Base-by-base conservation (phyloP, 331 rosid species). In the Malus hybrid region DNA sequence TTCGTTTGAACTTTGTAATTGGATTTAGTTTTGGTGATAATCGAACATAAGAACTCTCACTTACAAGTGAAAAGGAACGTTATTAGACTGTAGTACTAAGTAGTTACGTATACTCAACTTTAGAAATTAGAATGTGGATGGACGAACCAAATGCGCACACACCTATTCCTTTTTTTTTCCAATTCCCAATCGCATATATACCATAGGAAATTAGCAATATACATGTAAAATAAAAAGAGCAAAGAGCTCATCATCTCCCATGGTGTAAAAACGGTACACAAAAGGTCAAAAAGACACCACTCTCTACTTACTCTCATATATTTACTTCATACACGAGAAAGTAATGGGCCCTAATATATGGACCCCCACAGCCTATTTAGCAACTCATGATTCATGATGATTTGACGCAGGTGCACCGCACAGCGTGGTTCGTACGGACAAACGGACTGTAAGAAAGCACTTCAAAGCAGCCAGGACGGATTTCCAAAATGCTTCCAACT, bases 401-500 rank as follows among this genome's bases (percentile, higher is more conserved):
- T 72, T 34, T 57, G 48, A 56, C 33, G 76, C 69, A 60, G 67
- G 76, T 29, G 44, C 68, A 36, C 75, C 66, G 32, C 75, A 71
- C 32, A 32, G 22, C 67, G 57, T 13, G 5, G 68, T 62, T 5
- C 67, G 76, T 39, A 73, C 68, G 69, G 76, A 73, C 63, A 9
- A 11, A 63, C 68, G 39, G 6, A 52, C n/a, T 18, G 59, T 52
- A 16, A 52, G n/a, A 19, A 52, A 52, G 59, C 20, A 52, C 18
- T 2, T 42, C 44, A 16, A 1, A n/a, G 10, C 78, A 24, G 56
- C 42, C 64, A 11, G 75, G 78, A 59, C 76, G 75, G 72, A 84
- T 75, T 56, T 29, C 71, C 19, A 75, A 59, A 24, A 71, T 64
- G 74, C 80, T 74, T 33, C 69, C 48, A 48, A 65, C 81, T 70